Base-by-base conservation (phyloP, 208 protist genomes). In the Herpetomonas muscarum region DNA sequence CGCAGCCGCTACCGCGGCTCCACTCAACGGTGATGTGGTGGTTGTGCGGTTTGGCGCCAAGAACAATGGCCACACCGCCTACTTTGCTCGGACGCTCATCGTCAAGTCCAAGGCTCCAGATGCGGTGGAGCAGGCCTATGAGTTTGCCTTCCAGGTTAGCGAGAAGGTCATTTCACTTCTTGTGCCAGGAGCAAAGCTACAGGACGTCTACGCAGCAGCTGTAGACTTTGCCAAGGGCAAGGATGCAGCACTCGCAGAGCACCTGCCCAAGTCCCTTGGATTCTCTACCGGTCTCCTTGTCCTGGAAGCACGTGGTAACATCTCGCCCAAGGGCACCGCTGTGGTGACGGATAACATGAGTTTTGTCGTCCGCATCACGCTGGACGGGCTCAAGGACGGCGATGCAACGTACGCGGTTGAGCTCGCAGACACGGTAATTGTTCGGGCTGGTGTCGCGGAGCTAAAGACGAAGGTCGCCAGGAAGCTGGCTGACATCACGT, bases 281-380 rank as follows among this genome's bases (percentile, higher is more conserved):
- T 92, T 92, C 42, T 83, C 80, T 1, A 94, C 88, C 1, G 88
- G 88, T 3, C 63, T 94, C 26, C 73, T 94, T 9, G 83, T 94
- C 30, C 64, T 94, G 28, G 82, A 94, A 55, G 62, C 71, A 37
- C 85, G 85, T 12, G 88, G 83, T 21, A 81, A 63, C n/a, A 92
- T 94, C 30, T 84, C 85, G 2, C 76, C 81, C 52, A 92, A 90
- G 44, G 89, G 83, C 10, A 82, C 70, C 6, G 78, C 70, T 10
- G 52, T 64, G 1, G 74, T 95, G 19, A 51, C 57, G 34, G 66
- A 89, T 36, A 79, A 78, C 15, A 95, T 95, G 89, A 70, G 73
- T 32, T 95, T 95, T 73, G 83, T 92, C 26, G 79, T 86, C 28
- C 89, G 89, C 22, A 61, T 92, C 13, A 66, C 74, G 19, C 67